Evolutionary conservation across 495 filamentous ascomycete species (phyloP).

Genomic region (Neurospora sp.): DNA sequence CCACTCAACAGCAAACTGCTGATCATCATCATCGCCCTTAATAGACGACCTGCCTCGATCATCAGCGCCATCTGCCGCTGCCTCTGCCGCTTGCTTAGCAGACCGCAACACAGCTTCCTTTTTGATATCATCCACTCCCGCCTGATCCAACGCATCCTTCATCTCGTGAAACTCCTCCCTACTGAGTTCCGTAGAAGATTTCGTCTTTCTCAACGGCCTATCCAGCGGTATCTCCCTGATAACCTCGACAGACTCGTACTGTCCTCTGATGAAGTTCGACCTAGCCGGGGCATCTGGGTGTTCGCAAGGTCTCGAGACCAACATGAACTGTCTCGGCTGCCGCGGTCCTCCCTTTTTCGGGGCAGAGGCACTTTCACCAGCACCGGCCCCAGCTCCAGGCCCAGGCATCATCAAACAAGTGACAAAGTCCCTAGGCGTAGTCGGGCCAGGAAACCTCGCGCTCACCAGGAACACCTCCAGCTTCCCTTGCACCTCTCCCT

Average conservation of each 20-base stretch:
- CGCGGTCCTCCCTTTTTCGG: conserved; percentile 1
- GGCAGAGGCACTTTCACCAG: not conserved
- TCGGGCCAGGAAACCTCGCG: conserved; percentile 84
- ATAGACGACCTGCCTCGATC: not conserved
- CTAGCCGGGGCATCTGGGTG: conserved; percentile 62
- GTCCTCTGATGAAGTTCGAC: conserved; percentile 64
- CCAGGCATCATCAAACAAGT: conserved; percentile 57
- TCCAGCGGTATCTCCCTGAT: conserved; percentile 67
- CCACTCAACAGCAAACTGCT: conserved; percentile 64
- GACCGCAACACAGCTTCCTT: conserved; percentile 23
- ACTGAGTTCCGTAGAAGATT: conserved; percentile 24
- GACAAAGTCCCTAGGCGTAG: conserved; percentile 80
- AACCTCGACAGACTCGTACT: conserved; percentile 88
- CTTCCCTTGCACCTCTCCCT: not conserved
- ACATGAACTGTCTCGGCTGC: conserved; percentile 59
- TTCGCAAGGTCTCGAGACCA: conserved; percentile 72
- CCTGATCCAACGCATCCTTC: not conserved
- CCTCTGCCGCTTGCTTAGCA: conserved; percentile 6
- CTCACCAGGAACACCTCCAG: conserved; percentile 65
- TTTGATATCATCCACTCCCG: conserved; percentile 9
- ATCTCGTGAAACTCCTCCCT: conserved; percentile 12
- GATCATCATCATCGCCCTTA: conserved; percentile 2
- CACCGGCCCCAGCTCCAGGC: conserved; percentile 6
- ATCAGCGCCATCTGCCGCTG: conserved; percentile 1
- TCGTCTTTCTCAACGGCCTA: conserved; percentile 19